Conservation (phyloP, 768 basidiomycete species). For the Kwoniella europaea region DNA sequence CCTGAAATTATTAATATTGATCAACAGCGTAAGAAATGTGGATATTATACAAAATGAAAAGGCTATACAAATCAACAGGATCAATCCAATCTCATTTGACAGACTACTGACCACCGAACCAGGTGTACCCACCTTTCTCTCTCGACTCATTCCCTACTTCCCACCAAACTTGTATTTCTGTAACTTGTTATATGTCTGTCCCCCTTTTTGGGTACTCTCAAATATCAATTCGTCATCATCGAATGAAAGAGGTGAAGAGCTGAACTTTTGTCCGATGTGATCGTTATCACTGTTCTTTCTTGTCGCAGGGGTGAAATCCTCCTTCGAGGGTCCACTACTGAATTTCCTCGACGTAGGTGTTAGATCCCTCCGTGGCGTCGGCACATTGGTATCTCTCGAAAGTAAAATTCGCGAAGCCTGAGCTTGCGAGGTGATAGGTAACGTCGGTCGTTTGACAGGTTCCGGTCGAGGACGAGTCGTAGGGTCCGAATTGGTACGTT, state of each 20-base stretch:
- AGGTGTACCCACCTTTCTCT: too few species aligned
- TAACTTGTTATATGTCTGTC: conserved; percentile 16
- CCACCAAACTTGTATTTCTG: conserved; percentile 20
- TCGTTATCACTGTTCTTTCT: conserved; percentile 1
- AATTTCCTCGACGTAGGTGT: too few species aligned
- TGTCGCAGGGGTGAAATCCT: background rate
- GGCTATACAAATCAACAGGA: too few species aligned
- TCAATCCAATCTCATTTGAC: too few species aligned
- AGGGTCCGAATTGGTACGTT: conserved; percentile 15
- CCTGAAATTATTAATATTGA: too few species aligned
- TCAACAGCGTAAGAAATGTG: too few species aligned
- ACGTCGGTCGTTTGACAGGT: background rate
- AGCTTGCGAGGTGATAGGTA: conserved; percentile 8
- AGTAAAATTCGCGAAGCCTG: conserved; percentile 6
- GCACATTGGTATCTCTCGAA: conserved; percentile 14
- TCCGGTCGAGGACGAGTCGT: background rate
- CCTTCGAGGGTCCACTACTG: background rate
- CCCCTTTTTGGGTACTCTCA: conserved; percentile 10
- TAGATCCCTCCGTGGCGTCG: background rate
- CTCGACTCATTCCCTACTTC: background rate
- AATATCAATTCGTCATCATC: background rate
- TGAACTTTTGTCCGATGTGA: background rate
- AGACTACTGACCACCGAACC: too few species aligned
- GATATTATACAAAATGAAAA: too few species aligned
- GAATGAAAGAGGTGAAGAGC: conserved; percentile 11